phyloP scores from a whole-genome alignment of 176 grass and related monocot genomes.

The Pharus latifolius region DNA sequence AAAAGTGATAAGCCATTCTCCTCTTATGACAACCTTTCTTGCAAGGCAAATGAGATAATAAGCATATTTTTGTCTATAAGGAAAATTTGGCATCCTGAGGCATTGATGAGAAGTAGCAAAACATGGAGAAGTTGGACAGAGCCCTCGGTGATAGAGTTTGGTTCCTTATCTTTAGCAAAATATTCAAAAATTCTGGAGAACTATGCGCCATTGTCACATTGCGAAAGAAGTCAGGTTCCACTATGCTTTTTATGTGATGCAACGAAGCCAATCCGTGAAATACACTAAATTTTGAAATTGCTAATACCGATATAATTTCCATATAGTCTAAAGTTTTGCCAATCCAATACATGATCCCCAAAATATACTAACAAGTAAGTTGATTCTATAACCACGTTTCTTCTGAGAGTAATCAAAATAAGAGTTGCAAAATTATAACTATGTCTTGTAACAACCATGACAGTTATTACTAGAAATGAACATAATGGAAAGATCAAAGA shows the following conservation, averaged over 20 bases:
- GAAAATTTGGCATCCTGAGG: neutral
- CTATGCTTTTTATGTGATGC: neutral
- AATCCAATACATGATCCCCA: neutral
- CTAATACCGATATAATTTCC: neutral
- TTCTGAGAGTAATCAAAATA: neutral
- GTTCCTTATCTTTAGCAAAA: neutral
- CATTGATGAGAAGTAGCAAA: neutral
- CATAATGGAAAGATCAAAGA: neutral
- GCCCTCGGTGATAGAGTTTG: neutral
- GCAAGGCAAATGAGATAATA: too few species aligned
- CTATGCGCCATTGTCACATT: neutral
- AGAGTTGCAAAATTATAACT: neutral
- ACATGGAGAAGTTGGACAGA: neutral
- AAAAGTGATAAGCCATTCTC: too few species aligned
- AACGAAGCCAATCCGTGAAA: neutral
- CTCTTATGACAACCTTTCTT: too few species aligned
- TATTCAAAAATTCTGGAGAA: neutral
- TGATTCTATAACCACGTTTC: neutral
- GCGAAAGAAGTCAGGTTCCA: neutral
- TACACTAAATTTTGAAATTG: neutral
- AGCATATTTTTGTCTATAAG: too few species aligned
- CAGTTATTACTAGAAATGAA: neutral
- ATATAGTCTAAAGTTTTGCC: neutral
- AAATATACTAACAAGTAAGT: neutral
- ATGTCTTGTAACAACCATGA: neutral